Percentiles rank a stretch among this genome's conserved stretches.
These are phyloP conservation scores for Larix sibirica DNA, from an alignment of 83 land plant species.

Conservation along the genomic window DNA sequence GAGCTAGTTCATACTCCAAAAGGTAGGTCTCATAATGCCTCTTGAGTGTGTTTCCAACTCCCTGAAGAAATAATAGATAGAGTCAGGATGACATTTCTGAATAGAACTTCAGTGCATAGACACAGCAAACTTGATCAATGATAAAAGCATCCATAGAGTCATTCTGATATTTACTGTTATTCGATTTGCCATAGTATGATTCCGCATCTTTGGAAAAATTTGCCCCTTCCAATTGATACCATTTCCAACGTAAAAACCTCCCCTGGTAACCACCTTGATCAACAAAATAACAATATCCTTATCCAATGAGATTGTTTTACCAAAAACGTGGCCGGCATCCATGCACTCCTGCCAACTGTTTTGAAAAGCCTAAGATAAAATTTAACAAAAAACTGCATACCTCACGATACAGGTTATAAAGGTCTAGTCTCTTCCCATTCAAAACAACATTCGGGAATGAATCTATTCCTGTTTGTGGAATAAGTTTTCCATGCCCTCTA, in stretches of 20 bases:
- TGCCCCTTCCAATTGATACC: constrained; percentile 99
- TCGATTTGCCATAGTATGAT: constrained; percentile 88
- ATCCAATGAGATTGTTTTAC: neutral
- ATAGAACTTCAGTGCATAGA: neutral
- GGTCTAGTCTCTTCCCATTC: constrained; percentile 95
- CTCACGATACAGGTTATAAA: constrained; percentile 95
- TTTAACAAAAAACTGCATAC: constrained; percentile 37
- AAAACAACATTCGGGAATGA: constrained; percentile 96
- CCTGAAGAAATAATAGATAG: constrained; percentile 45
- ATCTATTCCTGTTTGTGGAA: constrained; percentile 87
- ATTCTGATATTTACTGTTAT: constrained; percentile 74
- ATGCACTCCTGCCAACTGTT: neutral
- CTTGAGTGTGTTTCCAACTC: constrained; percentile 98
- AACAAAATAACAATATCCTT: neutral
- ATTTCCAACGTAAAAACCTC: constrained; percentile 99
- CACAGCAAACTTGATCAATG: neutral
- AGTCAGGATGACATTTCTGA: neutral
- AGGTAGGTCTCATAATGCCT: constrained; percentile 98
- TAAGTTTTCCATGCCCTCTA: constrained; percentile 91
- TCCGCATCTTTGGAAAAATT: constrained; percentile 97
- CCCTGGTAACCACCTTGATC: constrained; percentile 95
- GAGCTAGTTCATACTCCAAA: constrained; percentile 97
- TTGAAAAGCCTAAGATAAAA: neutral
- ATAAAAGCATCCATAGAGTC: neutral
- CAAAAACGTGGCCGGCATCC: neutral